Percentiles rank a stretch among this genome's conserved stretches.
phyloP scores from a whole-genome alignment of 2,329 filamentous ascomycete species.

The Fusarium sp. region DNA sequence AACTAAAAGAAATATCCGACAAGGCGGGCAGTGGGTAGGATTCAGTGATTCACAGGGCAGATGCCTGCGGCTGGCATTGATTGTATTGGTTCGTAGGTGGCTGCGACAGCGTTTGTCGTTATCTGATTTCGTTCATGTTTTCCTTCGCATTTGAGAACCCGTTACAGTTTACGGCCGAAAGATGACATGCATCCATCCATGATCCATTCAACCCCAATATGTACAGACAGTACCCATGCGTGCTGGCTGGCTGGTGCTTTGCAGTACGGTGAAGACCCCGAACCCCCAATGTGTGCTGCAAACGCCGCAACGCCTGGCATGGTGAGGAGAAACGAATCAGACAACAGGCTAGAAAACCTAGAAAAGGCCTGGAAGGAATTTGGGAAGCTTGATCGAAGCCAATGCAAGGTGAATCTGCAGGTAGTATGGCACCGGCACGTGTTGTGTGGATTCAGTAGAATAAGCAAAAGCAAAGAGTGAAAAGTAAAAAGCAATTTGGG shows the following conservation, averaged over 20 bases:
- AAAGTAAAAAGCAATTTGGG: neutral
- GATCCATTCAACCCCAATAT: neutral
- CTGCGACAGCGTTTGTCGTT: neutral
- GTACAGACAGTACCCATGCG: neutral
- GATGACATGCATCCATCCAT: constrained; percentile 6
- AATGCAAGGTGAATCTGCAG: constrained; percentile 34
- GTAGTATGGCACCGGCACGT: constrained; percentile 26
- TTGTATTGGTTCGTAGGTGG: constrained; percentile 14
- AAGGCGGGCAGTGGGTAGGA: neutral
- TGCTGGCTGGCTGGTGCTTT: neutral
- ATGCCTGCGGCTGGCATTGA: neutral
- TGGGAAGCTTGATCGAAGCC: constrained; percentile 32
- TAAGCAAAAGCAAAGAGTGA: neutral
- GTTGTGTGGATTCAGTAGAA: constrained; percentile 18
- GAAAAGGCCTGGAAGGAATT: constrained; percentile 30
- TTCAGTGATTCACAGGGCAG: neutral
- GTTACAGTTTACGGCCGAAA: neutral
- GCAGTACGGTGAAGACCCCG: too few species aligned
- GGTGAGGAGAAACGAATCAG: constrained; percentile 2
- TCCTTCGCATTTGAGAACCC: constrained; percentile 5
- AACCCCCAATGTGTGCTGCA: constrained; percentile 6
- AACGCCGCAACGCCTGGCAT: constrained; percentile 20
- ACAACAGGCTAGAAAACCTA: constrained; percentile 34
- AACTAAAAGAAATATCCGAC: constrained; percentile 3
- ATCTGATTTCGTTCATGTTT: constrained; percentile 6